A percentile compares a stretch with the other conserved stretches of the same genome.
These are phyloP conservation scores for Hemileccinum impolitum DNA, from an alignment of 768 basidiomycete species.

Conservation along the genomic window DNA sequence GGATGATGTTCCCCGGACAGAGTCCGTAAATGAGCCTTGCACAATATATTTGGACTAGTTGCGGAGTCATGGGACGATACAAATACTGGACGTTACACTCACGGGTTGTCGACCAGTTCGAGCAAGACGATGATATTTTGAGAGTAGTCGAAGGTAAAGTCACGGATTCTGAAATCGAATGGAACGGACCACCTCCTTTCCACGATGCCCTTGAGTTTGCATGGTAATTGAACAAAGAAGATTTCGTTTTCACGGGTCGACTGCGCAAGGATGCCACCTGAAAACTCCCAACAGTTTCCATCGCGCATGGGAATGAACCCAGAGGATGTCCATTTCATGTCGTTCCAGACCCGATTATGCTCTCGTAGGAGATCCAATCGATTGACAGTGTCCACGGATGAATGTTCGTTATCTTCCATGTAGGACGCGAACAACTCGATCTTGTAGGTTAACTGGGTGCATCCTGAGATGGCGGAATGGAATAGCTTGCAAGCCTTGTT, in stretches of 20 bases:
- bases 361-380: constrained; percentile 27
- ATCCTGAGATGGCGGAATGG: constrained; percentile 23
- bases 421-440: constrained; percentile 28
- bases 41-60: constrained; percentile 17
- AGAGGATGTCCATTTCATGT: constrained; percentile 19
- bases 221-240: constrained; percentile 29
- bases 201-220: constrained; percentile 25
- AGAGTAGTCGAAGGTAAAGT: constrained; percentile 36
- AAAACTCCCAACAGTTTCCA: constrained; percentile 33
- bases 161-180: constrained; percentile 28
- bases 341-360: constrained; percentile 29
- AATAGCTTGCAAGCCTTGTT: constrained; percentile 32
- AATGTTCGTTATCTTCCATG: constrained; percentile 23
- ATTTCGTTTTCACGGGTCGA: constrained; percentile 18
- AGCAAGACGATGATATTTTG: constrained; percentile 35
- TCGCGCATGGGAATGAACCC: constrained; percentile 12
- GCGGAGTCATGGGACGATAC: background rate
- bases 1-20: constrained; percentile 30
- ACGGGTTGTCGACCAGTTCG: constrained; percentile 21
- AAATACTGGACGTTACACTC: constrained; percentile 3
- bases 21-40: constrained; percentile 30
- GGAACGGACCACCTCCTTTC: constrained; percentile 26
- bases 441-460: constrained; percentile 28
- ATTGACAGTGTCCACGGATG: constrained; percentile 16
- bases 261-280: constrained; percentile 34